Evolutionary conservation across 805 yeast species (phyloP).

Genomic region (Komagataella populi): DNA sequence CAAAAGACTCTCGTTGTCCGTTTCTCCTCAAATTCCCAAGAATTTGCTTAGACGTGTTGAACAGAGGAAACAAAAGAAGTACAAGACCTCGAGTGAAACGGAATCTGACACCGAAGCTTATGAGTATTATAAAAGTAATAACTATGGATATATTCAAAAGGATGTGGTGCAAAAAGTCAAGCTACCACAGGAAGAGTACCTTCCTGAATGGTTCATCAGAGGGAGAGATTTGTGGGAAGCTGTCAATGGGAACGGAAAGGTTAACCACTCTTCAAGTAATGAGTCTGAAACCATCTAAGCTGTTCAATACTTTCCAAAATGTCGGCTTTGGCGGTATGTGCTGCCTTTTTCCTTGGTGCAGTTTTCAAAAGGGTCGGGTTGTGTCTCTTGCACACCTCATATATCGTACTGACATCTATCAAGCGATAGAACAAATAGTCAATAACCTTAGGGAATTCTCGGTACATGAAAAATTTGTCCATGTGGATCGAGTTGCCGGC

Average conservation of each 20-base stretch:
- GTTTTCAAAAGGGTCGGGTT: constrained; percentile 45
- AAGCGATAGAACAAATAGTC: constrained; percentile 57
- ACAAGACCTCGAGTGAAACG: constrained; percentile 4
- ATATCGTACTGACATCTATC: constrained; percentile 78
- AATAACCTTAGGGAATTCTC: constrained; percentile 70
- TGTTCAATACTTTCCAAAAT: constrained; percentile 83
- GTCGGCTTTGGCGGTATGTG: constrained; percentile 83
- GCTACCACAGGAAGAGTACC: constrained; percentile 45
- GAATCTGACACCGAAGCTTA: constrained; percentile 17
- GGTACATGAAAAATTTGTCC: constrained; percentile 75
- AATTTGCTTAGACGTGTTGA: constrained; percentile 43
- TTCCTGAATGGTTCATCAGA: constrained; percentile 66
- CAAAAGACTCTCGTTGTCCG: constrained; percentile 37
- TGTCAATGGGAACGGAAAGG: constrained; percentile 7
- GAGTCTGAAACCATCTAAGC: constrained; percentile 58
- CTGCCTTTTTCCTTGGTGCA: constrained; percentile 49
- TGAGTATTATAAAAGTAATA: constrained; percentile 3
- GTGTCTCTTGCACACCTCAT: constrained; percentile 71
- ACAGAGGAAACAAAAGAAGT: constrained; percentile 25
- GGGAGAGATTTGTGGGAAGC: constrained; percentile 58
- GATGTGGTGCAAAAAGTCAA: constrained; percentile 29
- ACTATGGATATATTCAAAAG: constrained; percentile 8
- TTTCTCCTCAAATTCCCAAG: constrained; percentile 60
- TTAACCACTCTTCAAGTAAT: constrained; percentile 32
- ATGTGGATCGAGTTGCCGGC: constrained; percentile 92